These are phyloP conservation scores for Besnoitia besnoiti DNA, from an alignment of 169 alveolate genomes.

Conservation along the genomic window DNA sequence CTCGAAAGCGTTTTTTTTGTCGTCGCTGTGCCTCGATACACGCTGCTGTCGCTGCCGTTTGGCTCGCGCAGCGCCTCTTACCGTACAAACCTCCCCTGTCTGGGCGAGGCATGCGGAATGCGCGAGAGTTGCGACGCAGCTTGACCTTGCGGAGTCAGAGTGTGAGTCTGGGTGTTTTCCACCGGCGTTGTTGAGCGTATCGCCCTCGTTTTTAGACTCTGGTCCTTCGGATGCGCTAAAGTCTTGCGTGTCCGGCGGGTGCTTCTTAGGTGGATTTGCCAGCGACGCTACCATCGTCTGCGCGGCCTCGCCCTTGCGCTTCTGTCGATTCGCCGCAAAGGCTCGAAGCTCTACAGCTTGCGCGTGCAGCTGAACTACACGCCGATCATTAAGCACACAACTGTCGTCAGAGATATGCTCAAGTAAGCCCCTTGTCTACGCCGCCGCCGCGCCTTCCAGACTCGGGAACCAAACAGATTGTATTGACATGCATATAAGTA, in stretches of 20 bases:
- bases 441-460: not conserved
- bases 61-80: too few relatives aligned
- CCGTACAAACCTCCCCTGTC: too few relatives aligned
- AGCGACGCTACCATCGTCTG: slow-evolving; percentile 63
- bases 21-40: not conserved
- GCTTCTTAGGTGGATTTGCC: slow-evolving; percentile 58
- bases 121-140: too few relatives aligned
- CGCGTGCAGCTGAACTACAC: slow-evolving; percentile 74
- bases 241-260: not conserved
- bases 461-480: too few relatives aligned
- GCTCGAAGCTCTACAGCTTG: slow-evolving; percentile 76
- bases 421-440: slow-evolving; percentile 60
- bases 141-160: too few relatives aligned
- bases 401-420: slow-evolving; percentile 76
- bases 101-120: too few relatives aligned
- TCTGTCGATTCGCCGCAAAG: slow-evolving; percentile 77
- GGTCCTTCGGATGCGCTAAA: not conserved
- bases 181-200: not conserved
- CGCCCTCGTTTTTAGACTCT: not conserved
- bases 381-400: slow-evolving; percentile 68
- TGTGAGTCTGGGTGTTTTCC: too few relatives aligned
- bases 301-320: slow-evolving; percentile 73
- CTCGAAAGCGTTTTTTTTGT: not conserved
- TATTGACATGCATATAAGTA: not conserved
- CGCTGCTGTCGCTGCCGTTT: too few relatives aligned